phyloP scores from a whole-genome alignment of 768 basidiomycete species.

The Serendipita sp. region DNA sequence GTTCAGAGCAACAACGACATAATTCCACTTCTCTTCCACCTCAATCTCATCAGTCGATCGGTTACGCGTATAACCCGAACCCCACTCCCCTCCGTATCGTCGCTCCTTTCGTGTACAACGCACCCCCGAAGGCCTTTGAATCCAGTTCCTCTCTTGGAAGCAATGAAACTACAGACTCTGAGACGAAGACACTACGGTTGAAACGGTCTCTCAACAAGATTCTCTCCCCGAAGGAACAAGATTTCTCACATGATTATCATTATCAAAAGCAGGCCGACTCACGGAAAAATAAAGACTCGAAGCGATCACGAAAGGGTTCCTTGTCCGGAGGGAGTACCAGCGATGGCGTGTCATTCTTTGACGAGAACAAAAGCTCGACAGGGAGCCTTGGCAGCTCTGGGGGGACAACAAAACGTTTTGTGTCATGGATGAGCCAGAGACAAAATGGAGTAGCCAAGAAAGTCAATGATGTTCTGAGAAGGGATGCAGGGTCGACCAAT shows the following conservation, averaged over 20 bases:
- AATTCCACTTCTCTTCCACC: not conserved
- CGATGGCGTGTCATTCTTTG: not conserved
- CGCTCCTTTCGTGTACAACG: not conserved
- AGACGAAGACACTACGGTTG: not conserved
- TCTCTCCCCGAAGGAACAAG: not conserved
- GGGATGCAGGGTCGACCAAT: not conserved
- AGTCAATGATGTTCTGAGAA: not conserved
- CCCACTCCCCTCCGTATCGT: slow-evolving; percentile 1
- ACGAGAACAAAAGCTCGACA: not conserved
- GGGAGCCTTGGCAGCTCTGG: not conserved
- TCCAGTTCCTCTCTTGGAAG: slow-evolving; percentile 3
- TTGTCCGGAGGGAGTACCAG: not conserved
- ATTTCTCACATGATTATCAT: not conserved
- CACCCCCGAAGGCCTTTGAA: not conserved
- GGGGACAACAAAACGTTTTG: not conserved
- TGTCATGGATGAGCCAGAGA: slow-evolving; percentile 1
- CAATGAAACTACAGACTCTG: not conserved
- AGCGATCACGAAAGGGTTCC: not conserved
- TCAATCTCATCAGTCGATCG: not conserved
- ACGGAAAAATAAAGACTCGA: not conserved
- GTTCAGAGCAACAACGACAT: not conserved
- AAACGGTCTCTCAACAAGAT: not conserved
- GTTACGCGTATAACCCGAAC: not conserved
- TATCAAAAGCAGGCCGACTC: not conserved
- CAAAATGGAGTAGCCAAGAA: not conserved